Base-by-base conservation (phyloP, 202 grass and related monocot species). In the Setaria viridis region DNA sequence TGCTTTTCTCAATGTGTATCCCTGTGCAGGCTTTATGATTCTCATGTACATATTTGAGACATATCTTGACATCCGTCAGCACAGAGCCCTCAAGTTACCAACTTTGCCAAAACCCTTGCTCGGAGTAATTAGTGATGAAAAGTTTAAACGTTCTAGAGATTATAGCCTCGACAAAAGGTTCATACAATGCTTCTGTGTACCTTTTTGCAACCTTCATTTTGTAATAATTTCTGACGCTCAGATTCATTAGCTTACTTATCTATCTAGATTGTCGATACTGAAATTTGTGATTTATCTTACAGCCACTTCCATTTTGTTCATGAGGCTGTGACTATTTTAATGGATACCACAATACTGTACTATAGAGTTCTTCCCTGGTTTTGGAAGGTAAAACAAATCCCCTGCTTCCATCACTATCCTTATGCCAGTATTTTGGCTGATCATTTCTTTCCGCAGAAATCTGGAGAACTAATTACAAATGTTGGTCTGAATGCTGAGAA, bases 81-180 rank as follows among this genome's bases (percentile, higher is more conserved):
- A 94, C 90, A 82, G 82, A 47, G 89, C 90, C 50, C 92, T 97
- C 37, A 94, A 93, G 70, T 39, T 92, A 62, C 90, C 94, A 16
- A 91, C 37, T 7, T 76, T 97, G 67, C 97, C 97, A 46, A 89
- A 88, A 81, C 91, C 90, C 53, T 80, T 99, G 34, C 14, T 83
- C 80, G 92, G 92, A 80, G 92, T 99, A 76, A 91, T 99, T 85
- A 92, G 90, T 75, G 51, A 90, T 82, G 94, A 99, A 80, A 99
- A 97, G 62, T 99, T 99, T 72, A 81, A 87, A 82, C 84, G 80
- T 39, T 94, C 97, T 45, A 91, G 92, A 85, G 83, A 91, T 90
- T 99, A 99, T 91, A 97, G 94, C 80, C 89, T 99, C 8, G 97
- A 99, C 68, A 99, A 97, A 93, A 99, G 97, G 97, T 99, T 74